phyloP scores from a whole-genome alignment of 106 monocot species.

The Platanthera guangdongensis region DNA sequence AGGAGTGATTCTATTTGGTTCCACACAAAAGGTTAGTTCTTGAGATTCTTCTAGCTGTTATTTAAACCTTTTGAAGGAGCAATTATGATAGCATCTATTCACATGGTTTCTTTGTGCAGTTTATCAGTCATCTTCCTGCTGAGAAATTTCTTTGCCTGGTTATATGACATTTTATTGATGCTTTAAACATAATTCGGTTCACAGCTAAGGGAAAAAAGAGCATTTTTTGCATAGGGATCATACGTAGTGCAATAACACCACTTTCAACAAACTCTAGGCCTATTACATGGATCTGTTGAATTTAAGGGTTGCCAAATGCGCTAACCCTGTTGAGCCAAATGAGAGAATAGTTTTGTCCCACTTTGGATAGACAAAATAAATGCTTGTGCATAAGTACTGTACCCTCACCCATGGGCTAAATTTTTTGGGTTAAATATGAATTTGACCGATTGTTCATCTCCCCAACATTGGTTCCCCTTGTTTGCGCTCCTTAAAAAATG shows the following conservation, averaged over 20 bases:
- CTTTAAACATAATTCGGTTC: not conserved
- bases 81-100: not conserved
- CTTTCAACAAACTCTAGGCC: not conserved
- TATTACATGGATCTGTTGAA: too few relatives aligned
- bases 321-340: too few relatives aligned
- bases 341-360: too few relatives aligned
- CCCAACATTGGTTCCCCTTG: too few relatives aligned
- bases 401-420: too few relatives aligned
- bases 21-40: slow-evolving; percentile 1
- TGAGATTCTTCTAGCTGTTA: not conserved
- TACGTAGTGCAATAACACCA: not conserved
- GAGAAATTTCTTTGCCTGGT: not conserved
- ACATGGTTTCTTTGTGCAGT: not conserved
- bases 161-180: not conserved
- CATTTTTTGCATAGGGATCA: not conserved
- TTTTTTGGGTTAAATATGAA: too few relatives aligned
- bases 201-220: not conserved
- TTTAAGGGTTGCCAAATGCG: too few relatives aligned
- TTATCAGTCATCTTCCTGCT: not conserved
- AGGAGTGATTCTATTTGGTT: slow-evolving; percentile 23
- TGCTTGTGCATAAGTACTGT: too few relatives aligned
- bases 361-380: too few relatives aligned
- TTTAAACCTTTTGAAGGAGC: slow-evolving; percentile 1
- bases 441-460: too few relatives aligned
- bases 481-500: too few relatives aligned